Evolutionary conservation across 179 eudicot genomes (phyloP).

Genomic region (Heliamphora pulchella): DNA sequence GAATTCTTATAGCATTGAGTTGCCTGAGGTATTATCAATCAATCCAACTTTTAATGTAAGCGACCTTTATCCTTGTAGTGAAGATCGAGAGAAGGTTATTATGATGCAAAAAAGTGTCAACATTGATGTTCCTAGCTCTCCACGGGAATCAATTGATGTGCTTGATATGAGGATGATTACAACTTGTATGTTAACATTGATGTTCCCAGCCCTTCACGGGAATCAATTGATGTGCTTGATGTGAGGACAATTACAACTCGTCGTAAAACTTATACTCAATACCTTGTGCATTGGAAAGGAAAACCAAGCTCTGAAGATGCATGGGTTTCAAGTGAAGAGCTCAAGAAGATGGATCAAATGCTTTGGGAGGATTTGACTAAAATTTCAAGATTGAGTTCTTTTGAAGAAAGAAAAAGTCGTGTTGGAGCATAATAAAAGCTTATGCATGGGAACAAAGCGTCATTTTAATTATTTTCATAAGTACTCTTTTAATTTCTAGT

Average conservation of each 20-base stretch:
- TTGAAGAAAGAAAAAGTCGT: background rate
- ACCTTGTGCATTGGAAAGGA: background rate
- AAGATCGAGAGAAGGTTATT: background rate
- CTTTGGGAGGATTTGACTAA: background rate
- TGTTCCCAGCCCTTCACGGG: background rate
- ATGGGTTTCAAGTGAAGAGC: background rate
- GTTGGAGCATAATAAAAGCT: too few relatives aligned
- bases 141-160: background rate
- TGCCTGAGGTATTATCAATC: background rate
- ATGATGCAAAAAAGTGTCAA: background rate
- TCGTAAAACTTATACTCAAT: background rate
- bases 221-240: background rate
- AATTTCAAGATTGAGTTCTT: background rate
- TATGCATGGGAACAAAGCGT: too few relatives aligned
- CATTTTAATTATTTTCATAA: too few relatives aligned
- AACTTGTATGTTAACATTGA: background rate
- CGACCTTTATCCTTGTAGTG: background rate
- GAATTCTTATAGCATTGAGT: background rate
- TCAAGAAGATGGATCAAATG: background rate
- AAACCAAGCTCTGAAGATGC: conserved; percentile 2
- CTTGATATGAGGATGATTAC: background rate
- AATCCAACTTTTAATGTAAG: background rate
- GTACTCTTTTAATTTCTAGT: too few relatives aligned
- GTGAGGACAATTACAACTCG: background rate
- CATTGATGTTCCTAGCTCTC: too few relatives aligned